Percentiles rank a stretch among this genome's conserved stretches.
phyloP scores from a whole-genome alignment of 805 yeast genomes.

The Sporopachydermia lactativora region DNA sequence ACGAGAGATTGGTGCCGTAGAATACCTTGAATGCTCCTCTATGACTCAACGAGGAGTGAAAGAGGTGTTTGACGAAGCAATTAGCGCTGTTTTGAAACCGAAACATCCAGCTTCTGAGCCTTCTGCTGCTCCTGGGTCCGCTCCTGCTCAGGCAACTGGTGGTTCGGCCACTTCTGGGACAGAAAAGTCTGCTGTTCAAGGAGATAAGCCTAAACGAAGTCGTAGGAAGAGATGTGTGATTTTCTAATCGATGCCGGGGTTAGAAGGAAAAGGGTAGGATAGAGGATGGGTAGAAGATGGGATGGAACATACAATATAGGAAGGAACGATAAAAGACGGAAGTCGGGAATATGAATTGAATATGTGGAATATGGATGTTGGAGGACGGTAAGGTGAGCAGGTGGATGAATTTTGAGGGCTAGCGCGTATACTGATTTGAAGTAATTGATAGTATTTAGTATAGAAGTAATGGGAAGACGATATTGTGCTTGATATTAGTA shows the following conservation, averaged over 20 bases:
- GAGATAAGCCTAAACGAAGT: no score
- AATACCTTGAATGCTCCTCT: constrained; percentile 81
- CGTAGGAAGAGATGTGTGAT: constrained; percentile 1
- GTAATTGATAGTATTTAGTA: no score
- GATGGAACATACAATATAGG: constrained; percentile 33
- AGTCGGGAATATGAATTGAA: no score
- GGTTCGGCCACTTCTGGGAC: constrained; percentile 5
- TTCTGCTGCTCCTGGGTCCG: constrained; percentile 10
- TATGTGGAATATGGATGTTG: no score
- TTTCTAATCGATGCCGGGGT: constrained; percentile 9
- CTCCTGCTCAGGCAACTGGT: constrained; percentile 2
- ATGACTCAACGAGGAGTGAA: constrained; percentile 79
- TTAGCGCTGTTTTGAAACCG: constrained; percentile 49
- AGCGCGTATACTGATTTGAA: no score
- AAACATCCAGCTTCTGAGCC: no score
- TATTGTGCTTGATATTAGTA: no score
- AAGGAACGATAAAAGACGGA: no score
- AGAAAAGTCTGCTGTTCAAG: constrained; percentile 1
- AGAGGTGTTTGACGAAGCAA: constrained; percentile 74
- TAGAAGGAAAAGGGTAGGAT: constrained; percentile 8
- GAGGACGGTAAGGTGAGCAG: no score
- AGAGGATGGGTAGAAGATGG: constrained; percentile 30
- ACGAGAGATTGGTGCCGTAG: constrained; percentile 54
- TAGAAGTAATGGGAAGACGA: no score
- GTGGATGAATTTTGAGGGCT: no score